A percentile compares a stretch with the other conserved stretches of the same genome.
phyloP scores from a whole-genome alignment of 2,329 filamentous ascomycete genomes.

The Beauveria caledonica region DNA sequence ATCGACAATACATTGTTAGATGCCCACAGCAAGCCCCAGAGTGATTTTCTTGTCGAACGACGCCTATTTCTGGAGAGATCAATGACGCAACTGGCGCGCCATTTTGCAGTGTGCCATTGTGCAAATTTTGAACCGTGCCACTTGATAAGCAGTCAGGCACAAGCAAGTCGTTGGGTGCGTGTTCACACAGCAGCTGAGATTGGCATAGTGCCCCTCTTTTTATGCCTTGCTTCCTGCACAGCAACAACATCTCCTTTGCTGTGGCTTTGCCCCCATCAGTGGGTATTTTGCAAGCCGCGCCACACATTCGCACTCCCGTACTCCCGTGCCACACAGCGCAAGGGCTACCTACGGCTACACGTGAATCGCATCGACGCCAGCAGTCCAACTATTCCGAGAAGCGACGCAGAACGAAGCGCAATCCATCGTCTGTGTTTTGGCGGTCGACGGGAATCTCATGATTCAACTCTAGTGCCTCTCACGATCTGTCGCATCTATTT shows the following conservation, averaged over 20 bases:
- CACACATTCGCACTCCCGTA: not conserved
- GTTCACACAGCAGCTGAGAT: not conserved
- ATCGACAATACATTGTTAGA: no score
- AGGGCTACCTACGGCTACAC: constrained; percentile 7
- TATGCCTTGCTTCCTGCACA: not conserved
- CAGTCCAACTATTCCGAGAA: not conserved
- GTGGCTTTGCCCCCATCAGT: constrained; percentile 7
- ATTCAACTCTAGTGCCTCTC: constrained; percentile 1
- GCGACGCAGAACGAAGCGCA: constrained; percentile 9
- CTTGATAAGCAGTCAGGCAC: not conserved
- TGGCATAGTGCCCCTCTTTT: constrained; percentile 5
- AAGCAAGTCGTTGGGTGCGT: not conserved
- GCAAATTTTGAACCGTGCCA: not conserved
- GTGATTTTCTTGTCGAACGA: no score
- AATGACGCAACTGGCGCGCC: not conserved
- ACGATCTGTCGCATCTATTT: constrained; percentile 4
- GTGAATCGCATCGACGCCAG: constrained; percentile 7
- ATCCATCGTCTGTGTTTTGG: constrained; percentile 8
- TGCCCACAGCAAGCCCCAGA: not conserved
- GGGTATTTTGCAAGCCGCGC: not conserved
- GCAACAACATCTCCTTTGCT: not conserved
- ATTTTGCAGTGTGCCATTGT: not conserved
- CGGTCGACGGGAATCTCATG: constrained; percentile 5
- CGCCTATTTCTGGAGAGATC: no score
- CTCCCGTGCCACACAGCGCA: constrained; percentile 3